Conservation (phyloP, 352 stramenopile genomes). For the Phytophthora cryptogea region DNA sequence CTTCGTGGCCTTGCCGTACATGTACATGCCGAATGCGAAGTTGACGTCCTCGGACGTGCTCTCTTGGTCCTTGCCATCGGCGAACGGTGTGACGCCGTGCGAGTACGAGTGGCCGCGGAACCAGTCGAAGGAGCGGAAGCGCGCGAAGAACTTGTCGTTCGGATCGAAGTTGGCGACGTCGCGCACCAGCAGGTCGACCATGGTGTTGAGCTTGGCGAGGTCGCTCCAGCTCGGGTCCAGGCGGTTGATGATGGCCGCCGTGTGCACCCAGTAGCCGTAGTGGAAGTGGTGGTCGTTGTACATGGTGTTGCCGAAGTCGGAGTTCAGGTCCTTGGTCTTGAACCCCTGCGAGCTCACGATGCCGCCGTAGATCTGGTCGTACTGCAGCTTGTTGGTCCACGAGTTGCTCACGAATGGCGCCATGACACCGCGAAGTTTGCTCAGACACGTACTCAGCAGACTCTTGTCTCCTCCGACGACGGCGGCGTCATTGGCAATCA, state of each 20-base stretch:
- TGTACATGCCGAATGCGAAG: conserved; percentile 56
- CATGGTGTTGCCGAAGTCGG: conserved; percentile 74
- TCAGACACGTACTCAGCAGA: conserved; percentile 45
- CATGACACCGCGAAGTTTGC: conserved; percentile 46
- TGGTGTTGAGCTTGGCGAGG: conserved; percentile 43
- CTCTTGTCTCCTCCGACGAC: conserved; percentile 45
- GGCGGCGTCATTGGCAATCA: conserved; percentile 53
- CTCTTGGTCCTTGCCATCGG: conserved; percentile 75
- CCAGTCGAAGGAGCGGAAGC: conserved; percentile 72
- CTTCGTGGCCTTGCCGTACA: conserved; percentile 53
- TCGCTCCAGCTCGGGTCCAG: conserved; percentile 49
- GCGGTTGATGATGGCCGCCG: conserved; percentile 50
- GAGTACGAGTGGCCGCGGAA: conserved; percentile 74
- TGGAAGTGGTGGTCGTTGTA: conserved; percentile 86
- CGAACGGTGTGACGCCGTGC: conserved; percentile 61
- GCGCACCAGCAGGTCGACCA: conserved; percentile 47
- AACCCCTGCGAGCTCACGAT: conserved; percentile 63
- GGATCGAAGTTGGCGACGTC: conserved; percentile 56
- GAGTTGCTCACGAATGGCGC: conserved; percentile 50
- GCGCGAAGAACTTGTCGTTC: conserved; percentile 50
- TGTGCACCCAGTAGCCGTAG: conserved; percentile 73
- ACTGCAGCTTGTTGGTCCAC: conserved; percentile 56
- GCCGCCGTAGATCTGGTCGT: conserved; percentile 59
- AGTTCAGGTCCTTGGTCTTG: conserved; percentile 55
- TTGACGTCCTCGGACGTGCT: conserved; percentile 74